Conservation (phyloP, 331 rosid species). For the Malus hybrid region DNA sequence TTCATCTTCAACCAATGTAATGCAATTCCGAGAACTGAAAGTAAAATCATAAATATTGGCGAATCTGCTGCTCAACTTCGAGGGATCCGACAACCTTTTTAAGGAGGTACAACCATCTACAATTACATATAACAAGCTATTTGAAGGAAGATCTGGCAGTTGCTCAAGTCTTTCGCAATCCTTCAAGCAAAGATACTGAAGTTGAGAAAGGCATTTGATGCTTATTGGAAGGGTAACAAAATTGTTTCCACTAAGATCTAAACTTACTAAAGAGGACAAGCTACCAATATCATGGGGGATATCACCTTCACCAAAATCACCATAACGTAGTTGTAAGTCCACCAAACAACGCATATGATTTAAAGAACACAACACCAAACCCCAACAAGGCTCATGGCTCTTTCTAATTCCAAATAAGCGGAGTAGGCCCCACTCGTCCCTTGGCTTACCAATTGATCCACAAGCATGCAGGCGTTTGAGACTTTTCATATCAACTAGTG, state of each 20-base stretch:
- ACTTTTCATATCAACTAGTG: neutral
- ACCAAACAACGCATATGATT: neutral
- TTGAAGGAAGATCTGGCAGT: neutral
- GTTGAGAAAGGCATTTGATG: neutral
- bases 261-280: neutral
- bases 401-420: neutral
- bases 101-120: too few species aligned
- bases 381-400: neutral
- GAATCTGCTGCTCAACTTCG: too few species aligned
- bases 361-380: neutral
- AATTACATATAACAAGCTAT: too few species aligned
- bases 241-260: neutral
- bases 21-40: neutral
- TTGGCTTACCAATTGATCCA: neutral
- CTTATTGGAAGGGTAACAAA: neutral
- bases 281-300: neutral
- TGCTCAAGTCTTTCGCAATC: neutral
- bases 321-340: fast-evolving
- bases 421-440: too few species aligned
- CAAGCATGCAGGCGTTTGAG: fast-evolving
- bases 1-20: neutral
- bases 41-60: neutral
- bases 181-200: neutral
- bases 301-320: neutral
- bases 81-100: too few species aligned